Conservation (phyloP, 2,329 filamentous ascomycete genomes). For the Cladosporium sp. region DNA sequence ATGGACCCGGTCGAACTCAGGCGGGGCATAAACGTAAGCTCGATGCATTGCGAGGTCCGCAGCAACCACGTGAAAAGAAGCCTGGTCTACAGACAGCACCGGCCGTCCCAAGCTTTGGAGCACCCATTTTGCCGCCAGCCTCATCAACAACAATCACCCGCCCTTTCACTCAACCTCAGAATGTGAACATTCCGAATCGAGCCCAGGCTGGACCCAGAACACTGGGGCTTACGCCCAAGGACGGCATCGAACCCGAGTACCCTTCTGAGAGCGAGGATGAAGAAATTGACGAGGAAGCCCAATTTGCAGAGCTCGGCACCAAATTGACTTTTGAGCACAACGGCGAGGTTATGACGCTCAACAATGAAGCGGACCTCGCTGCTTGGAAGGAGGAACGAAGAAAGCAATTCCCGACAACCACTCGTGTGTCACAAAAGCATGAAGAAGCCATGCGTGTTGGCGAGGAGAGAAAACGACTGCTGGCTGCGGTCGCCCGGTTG, state of each 20-base stretch:
- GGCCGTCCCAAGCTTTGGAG: conserved; percentile 36
- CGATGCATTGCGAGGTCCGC: conserved; percentile 30
- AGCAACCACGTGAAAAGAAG: conserved; percentile 21
- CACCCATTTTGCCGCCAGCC: conserved; percentile 22
- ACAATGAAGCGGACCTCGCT: conserved; percentile 65
- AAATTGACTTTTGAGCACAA: conserved; percentile 53
- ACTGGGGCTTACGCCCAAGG: conserved; percentile 15
- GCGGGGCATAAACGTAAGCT: conserved; percentile 38
- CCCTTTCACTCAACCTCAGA: neutral
- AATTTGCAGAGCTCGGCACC: conserved; percentile 37
- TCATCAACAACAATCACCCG: conserved; percentile 20
- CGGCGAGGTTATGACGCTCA: conserved; percentile 55
- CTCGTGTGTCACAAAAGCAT: conserved; percentile 61
- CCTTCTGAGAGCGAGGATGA: conserved; percentile 40
- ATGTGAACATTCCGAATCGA: neutral
- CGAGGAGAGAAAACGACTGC: conserved; percentile 36
- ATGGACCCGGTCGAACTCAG: conserved; percentile 15
- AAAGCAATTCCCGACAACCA: conserved; percentile 76
- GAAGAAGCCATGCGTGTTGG: conserved; percentile 33
- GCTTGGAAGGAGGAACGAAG: conserved; percentile 80
- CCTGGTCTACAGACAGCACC: conserved; percentile 30
- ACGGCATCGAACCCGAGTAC: neutral
- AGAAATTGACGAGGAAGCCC: conserved; percentile 70
- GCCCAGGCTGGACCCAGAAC: neutral
- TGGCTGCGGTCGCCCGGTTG: conserved; percentile 25